phyloP scores from a whole-genome alignment of 306 rosid species.

The Styphnolobium japonicum region DNA sequence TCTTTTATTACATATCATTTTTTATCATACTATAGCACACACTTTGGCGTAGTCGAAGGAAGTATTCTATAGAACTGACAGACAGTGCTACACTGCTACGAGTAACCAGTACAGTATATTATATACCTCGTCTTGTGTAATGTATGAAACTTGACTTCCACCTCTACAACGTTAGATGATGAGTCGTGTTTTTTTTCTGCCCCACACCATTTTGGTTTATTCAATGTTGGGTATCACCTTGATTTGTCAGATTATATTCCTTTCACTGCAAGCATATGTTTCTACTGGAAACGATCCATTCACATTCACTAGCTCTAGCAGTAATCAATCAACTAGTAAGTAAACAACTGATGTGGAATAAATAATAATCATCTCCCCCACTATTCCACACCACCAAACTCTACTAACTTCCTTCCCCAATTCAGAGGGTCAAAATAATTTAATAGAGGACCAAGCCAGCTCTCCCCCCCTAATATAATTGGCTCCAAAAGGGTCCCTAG shows the following conservation, averaged over 20 bases:
- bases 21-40: not conserved
- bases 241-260: not conserved
- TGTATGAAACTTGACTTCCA: not conserved
- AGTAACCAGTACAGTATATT: not conserved
- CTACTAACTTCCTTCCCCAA: not conserved
- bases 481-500: not conserved
- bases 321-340: not conserved
- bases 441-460: not conserved
- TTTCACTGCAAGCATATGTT: constrained; percentile 19
- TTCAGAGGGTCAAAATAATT: not conserved
- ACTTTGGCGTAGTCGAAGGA: no score
- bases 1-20: not conserved
- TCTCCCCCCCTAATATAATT: not conserved
- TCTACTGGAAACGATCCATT: not conserved
- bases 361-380: not conserved
- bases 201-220: not conserved
- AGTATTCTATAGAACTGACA: no score
- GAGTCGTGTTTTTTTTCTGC: no score
- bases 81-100: no score
- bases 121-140: not conserved
- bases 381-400: not conserved
- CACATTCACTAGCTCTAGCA: not conserved
- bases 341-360: not conserved
- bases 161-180: not conserved
- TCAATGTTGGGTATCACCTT: not conserved